phyloP scores from a whole-genome alignment of 257 asterid species.

The Solanum paucissectum region DNA sequence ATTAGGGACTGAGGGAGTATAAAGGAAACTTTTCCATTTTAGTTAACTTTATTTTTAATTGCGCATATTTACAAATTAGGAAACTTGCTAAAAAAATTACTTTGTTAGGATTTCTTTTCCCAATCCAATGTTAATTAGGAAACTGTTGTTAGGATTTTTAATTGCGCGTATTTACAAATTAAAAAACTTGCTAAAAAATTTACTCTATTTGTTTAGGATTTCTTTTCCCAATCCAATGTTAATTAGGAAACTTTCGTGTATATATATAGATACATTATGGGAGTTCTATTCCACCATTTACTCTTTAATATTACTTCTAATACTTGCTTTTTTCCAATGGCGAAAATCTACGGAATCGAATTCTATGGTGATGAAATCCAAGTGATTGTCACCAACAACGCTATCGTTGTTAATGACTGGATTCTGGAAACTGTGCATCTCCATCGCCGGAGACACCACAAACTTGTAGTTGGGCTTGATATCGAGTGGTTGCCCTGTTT shows the following conservation, averaged over 20 bases:
- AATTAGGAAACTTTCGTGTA: not conserved
- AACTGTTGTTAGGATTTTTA: too few species aligned
- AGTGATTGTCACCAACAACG: not conserved
- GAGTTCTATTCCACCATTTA: not conserved
- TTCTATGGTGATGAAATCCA: not conserved
- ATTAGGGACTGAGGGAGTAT: too few species aligned
- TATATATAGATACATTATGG: not conserved
- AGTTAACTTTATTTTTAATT: too few species aligned
- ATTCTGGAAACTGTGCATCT: not conserved
- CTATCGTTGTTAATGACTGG: not conserved
- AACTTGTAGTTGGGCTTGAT: conserved; percentile 10
- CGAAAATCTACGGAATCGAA: not conserved
- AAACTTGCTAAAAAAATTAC: too few species aligned
- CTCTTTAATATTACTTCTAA: not conserved
- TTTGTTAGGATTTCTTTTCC: too few species aligned
- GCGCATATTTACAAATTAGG: too few species aligned
- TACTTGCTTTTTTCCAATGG: not conserved
- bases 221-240: not conserved
- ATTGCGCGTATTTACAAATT: too few species aligned
- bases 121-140: too few species aligned
- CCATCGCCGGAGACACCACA: not conserved
- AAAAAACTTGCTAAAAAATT: too few species aligned
- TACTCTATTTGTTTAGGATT: too few species aligned
- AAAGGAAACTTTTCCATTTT: too few species aligned
- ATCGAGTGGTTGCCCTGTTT: conserved; percentile 13